Evolutionary conservation across 1,284 basidiomycete genomes (phyloP).

Genomic region (Apiotrichum veenhuisii): DNA sequence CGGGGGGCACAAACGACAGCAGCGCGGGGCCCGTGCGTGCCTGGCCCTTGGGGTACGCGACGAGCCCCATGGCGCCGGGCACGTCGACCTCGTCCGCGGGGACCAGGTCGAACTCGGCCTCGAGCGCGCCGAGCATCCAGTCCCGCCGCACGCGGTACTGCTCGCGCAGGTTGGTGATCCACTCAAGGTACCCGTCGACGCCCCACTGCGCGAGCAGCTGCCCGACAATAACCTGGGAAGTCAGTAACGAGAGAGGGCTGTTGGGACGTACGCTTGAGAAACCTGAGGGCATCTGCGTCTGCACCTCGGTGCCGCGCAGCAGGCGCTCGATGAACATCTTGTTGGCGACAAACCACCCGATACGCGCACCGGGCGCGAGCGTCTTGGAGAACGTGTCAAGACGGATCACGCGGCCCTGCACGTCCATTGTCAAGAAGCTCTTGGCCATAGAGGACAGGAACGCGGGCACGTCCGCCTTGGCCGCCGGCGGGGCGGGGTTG

Average conservation of each 20-base stretch:
- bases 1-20: conserved; percentile 64
- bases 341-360: conserved; percentile 65
- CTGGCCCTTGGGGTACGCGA: conserved; percentile 19
- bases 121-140: conserved; percentile 29
- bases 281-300: conserved; percentile 65
- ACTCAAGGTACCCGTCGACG: conserved; percentile 62
- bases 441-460: conserved; percentile 53
- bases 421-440: conserved; percentile 59
- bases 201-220: conserved; percentile 63
- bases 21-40: conserved; percentile 26
- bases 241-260: not conserved
- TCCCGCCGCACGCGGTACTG: conserved; percentile 40
- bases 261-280: conserved; percentile 51
- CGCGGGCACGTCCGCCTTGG: conserved; percentile 18
- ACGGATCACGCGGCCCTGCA: conserved; percentile 36
- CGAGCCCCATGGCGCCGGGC: conserved; percentile 19
- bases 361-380: conserved; percentile 66
- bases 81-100: conserved; percentile 14
- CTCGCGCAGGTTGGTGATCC: conserved; percentile 58
- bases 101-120: conserved; percentile 19
- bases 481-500: conserved; percentile 1
- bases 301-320: conserved; percentile 63
- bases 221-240: conserved; percentile 54
- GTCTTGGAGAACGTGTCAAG: conserved; percentile 49
- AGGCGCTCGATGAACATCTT: conserved; percentile 58